These are phyloP conservation scores for Pleoardoris graminearum DNA, from an alignment of 2,329 filamentous ascomycete genomes.

Conservation along the genomic window DNA sequence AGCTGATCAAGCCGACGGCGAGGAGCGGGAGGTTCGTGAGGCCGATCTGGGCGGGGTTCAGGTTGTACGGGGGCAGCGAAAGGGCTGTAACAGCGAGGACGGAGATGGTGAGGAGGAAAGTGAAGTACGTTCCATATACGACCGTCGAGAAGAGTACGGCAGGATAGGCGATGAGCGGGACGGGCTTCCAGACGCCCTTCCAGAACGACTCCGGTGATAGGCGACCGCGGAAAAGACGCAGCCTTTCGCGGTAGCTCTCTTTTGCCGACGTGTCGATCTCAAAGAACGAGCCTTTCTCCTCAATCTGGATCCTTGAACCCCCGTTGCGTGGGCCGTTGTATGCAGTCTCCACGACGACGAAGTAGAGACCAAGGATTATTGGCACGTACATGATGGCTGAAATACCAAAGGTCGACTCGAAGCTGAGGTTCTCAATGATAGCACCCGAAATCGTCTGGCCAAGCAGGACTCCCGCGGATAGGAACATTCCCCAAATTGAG, in stretches of 20 bases:
- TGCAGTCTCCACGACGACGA: slow-evolving; percentile 52
- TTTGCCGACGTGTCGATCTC: slow-evolving; percentile 23
- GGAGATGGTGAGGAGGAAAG: slow-evolving; percentile 89
- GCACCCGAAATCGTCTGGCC: slow-evolving; percentile 51
- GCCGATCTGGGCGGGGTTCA: slow-evolving; percentile 78
- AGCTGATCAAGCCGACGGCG: slow-evolving; percentile 75
- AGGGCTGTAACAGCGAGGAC: slow-evolving; percentile 88
- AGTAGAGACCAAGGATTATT: slow-evolving; percentile 49
- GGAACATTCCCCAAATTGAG: slow-evolving; percentile 63
- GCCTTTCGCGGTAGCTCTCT: slow-evolving; percentile 27
- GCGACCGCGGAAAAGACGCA: slow-evolving; percentile 36
- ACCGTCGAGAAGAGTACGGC: slow-evolving; percentile 80
- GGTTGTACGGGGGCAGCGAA: slow-evolving; percentile 77
- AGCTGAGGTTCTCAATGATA: slow-evolving; percentile 46
- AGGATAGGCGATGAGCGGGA: slow-evolving; percentile 82
- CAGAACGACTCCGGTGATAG: slow-evolving; percentile 37
- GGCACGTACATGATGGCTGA: slow-evolving; percentile 50
- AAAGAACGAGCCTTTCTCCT: slow-evolving; percentile 31
- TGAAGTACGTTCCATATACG: slow-evolving; percentile 85
- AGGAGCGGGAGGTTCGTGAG: slow-evolving; percentile 80
- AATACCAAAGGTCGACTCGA: slow-evolving; percentile 50
- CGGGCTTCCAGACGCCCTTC: slow-evolving; percentile 55
- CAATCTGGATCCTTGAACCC: slow-evolving; percentile 19
- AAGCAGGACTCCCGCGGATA: slow-evolving; percentile 43
- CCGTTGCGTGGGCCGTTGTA: slow-evolving; percentile 33